phyloP scores from a whole-genome alignment of 2,329 filamentous ascomycete species.

The Pseudocercospora eumusae region DNA sequence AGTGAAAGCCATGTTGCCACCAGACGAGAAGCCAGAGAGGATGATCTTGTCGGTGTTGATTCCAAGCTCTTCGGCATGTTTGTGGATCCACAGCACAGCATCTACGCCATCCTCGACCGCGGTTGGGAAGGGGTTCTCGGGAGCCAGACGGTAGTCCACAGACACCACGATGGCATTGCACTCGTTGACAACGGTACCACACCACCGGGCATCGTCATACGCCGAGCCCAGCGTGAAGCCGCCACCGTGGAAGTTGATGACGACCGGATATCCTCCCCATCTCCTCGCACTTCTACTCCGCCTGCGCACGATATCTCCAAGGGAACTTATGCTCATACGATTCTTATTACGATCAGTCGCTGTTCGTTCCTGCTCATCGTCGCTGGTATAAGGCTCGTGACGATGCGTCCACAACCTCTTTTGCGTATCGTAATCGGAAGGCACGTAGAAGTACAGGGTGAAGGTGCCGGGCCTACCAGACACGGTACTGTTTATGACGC shows the following conservation, averaged over 20 bases:
- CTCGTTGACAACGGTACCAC: slow-evolving; percentile 56
- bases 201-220: slow-evolving; percentile 64
- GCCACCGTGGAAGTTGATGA: slow-evolving; percentile 66
- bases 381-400: slow-evolving; percentile 13
- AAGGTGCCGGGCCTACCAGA: slow-evolving; percentile 51
- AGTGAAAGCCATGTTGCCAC: slow-evolving; percentile 63
- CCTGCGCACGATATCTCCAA: slow-evolving; percentile 31
- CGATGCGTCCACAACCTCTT: slow-evolving; percentile 40
- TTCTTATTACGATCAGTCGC: slow-evolving; percentile 26
- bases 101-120: slow-evolving; percentile 66
- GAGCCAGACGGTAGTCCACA: slow-evolving; percentile 63
- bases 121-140: slow-evolving; percentile 63
- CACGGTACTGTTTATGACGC: slow-evolving; percentile 55
- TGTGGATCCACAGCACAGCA: slow-evolving; percentile 60
- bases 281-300: slow-evolving; percentile 41
- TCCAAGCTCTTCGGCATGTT: slow-evolving; percentile 57
- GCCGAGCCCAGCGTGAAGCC: slow-evolving; percentile 63
- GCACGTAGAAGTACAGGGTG: slow-evolving; percentile 63
- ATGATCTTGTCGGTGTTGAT: slow-evolving; percentile 60
- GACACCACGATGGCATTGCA: slow-evolving; percentile 60
- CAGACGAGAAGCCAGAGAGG: slow-evolving; percentile 63
- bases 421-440: slow-evolving; percentile 51
- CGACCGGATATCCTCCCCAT: slow-evolving; percentile 53
- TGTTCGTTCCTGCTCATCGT: slow-evolving; percentile 25
- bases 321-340: slow-evolving; percentile 29